These are phyloP conservation scores for Nissolia schottii DNA, from an alignment of 306 rosid species.

Conservation along the genomic window DNA sequence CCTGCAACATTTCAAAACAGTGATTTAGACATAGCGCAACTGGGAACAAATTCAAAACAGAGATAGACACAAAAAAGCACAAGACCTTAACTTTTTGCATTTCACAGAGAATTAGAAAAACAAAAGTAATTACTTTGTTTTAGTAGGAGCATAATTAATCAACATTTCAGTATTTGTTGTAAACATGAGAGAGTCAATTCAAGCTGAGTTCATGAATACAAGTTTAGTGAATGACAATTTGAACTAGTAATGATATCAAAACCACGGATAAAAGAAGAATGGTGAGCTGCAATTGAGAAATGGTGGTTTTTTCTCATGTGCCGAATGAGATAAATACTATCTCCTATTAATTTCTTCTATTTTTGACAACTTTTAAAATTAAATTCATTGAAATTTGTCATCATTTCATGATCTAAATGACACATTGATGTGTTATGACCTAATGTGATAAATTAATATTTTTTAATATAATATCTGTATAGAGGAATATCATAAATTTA, in stretches of 20 bases:
- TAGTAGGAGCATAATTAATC: background rate
- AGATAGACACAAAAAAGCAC: background rate
- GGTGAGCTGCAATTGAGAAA: background rate
- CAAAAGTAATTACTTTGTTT: background rate
- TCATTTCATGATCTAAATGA: too few species aligned
- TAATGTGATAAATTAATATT: too few species aligned
- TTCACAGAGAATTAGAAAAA: background rate
- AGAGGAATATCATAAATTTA: too few species aligned
- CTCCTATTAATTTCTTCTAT: too few species aligned
- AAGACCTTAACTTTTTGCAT: background rate
- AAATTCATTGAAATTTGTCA: too few species aligned
- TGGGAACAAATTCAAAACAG: background rate
- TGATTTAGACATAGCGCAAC: background rate
- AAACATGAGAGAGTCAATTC: background rate
- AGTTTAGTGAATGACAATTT: background rate
- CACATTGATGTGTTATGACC: too few species aligned
- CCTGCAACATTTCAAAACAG: slow-evolving; percentile 39
- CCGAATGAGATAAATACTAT: too few species aligned
- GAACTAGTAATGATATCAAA: background rate
- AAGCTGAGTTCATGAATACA: background rate
- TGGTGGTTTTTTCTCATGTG: too few species aligned
- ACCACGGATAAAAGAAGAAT: background rate
- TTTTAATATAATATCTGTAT: too few species aligned
- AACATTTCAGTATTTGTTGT: background rate
- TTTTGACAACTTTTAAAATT: too few species aligned